Evolutionary conservation across 2,329 filamentous ascomycete species (phyloP).

Genomic region (Trichoderma koningiopsis): DNA sequence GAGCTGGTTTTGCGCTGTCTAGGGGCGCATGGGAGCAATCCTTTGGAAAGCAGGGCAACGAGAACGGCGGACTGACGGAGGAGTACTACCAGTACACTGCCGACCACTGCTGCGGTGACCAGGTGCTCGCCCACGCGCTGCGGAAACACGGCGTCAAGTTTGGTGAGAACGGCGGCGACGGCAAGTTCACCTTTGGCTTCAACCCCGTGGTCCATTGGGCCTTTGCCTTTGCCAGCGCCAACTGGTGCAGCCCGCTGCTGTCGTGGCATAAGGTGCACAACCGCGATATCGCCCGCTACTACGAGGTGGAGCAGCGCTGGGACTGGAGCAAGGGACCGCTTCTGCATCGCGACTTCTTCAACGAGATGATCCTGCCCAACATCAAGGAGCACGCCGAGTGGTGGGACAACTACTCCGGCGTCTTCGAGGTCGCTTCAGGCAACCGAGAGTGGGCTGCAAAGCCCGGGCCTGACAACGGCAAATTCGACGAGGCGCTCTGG

Average conservation of each 20-base stretch:
- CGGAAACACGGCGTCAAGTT: conserved; percentile 31
- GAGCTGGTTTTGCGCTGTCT: conserved; percentile 32
- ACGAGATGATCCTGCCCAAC: conserved; percentile 28
- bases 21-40: conserved; percentile 33
- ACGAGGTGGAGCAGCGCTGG: conserved; percentile 31
- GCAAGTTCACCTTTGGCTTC: conserved; percentile 33
- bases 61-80: conserved; percentile 25
- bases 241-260: conserved; percentile 33
- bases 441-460: conserved; percentile 27
- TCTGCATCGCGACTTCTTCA: conserved; percentile 33
- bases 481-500: conserved; percentile 28
- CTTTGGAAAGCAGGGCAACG: conserved; percentile 28
- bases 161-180: conserved; percentile 34
- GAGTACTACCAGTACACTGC: conserved; percentile 32
- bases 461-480: conserved; percentile 24
- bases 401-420: conserved; percentile 33
- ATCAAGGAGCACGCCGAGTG: conserved; percentile 30
- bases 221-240: conserved; percentile 30
- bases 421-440: conserved; percentile 31
- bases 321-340: conserved; percentile 31
- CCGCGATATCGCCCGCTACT: conserved; percentile 32
- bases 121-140: conserved; percentile 31
- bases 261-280: conserved; percentile 35
- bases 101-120: conserved; percentile 34
- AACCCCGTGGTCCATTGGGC: conserved; percentile 33